phyloP scores from a whole-genome alignment of 148 eudicot species.

The Rhododendron ovatum region DNA sequence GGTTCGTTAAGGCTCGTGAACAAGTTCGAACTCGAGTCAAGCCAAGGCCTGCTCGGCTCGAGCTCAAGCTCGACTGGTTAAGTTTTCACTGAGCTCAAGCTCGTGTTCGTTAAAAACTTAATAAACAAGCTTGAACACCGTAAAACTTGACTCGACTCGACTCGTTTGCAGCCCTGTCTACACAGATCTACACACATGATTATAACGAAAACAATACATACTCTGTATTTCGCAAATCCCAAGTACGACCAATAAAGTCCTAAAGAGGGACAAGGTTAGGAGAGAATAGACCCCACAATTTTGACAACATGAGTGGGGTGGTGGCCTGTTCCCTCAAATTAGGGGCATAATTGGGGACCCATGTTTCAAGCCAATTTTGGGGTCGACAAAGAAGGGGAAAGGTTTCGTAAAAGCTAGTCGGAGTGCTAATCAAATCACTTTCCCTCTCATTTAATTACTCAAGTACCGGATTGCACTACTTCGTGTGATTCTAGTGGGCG shows the following conservation, averaged over 20 bases:
- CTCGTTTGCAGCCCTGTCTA: too few relatives aligned
- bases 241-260: background rate
- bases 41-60: too few relatives aligned
- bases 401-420: background rate
- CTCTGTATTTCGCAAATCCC: background rate
- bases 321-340: background rate
- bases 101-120: too few relatives aligned
- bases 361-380: background rate
- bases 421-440: background rate
- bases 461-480: background rate
- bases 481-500: background rate
- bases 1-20: too few relatives aligned
- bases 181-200: too few relatives aligned
- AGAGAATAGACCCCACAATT: background rate
- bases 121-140: too few relatives aligned
- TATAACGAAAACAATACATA: too few relatives aligned
- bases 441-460: background rate
- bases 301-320: background rate
- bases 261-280: background rate
- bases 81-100: too few relatives aligned
- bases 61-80: too few relatives aligned
- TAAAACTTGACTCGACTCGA: too few relatives aligned
- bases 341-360: background rate
- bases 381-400: background rate
- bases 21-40: too few relatives aligned